Evolutionary conservation across 176 grass and related monocot genomes (phyloP).

Genomic region (Canna indica): DNA sequence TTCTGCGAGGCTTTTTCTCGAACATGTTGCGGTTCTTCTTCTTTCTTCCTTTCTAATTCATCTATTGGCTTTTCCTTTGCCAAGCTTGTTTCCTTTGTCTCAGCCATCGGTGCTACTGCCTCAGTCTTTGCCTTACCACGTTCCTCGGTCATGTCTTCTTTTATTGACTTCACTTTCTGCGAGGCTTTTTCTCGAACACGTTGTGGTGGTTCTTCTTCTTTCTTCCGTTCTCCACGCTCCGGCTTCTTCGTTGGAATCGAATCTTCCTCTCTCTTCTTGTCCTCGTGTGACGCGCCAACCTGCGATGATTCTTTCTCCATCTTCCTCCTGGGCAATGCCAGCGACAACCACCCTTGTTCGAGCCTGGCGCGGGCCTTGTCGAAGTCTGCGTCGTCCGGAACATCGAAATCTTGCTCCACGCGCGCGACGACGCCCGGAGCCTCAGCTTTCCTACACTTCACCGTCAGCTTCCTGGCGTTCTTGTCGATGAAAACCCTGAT

Average conservation of each 20-base stretch:
- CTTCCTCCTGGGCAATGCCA: conserved; percentile 33
- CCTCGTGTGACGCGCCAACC: not conserved
- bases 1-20: no score
- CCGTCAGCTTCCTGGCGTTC: conserved; percentile 24
- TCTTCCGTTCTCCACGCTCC: conserved; percentile 1
- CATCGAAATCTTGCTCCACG: conserved; percentile 28
- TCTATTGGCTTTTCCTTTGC: not conserved
- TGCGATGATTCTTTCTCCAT: not conserved
- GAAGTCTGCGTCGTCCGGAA: conserved; percentile 30
- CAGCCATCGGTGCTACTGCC: not conserved
- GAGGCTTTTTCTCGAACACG: no score
- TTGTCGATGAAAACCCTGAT: conserved; percentile 37
- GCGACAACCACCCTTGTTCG: conserved; percentile 28
- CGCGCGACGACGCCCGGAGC: conserved; percentile 25
- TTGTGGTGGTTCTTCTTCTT: not conserved
- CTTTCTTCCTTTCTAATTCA: not conserved
- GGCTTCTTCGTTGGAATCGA: not conserved
- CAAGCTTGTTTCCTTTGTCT: not conserved
- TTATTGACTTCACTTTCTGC: no score
- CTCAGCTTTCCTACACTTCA: conserved; percentile 27
- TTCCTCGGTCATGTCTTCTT: not conserved
- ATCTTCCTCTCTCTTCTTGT: conserved; percentile 11
- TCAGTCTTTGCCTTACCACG: not conserved
- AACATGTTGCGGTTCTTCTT: not conserved
- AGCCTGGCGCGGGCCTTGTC: conserved; percentile 31